phyloP scores from a whole-genome alignment of 2,329 filamentous ascomycete species.

The Coccinonectria pachysandricola region DNA sequence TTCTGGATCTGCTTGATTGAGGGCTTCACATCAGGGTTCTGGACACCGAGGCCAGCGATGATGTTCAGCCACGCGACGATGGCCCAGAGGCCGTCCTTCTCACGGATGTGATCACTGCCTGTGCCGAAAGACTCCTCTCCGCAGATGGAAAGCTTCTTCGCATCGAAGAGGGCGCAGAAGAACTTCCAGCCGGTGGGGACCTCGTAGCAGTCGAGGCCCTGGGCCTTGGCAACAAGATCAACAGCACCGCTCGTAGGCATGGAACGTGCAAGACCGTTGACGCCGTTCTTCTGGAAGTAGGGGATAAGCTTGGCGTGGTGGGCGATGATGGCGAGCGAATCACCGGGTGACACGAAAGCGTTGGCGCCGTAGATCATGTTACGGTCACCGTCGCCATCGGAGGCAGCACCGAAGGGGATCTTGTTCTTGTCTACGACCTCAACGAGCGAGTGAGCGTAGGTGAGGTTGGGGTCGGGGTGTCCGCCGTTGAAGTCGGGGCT shows the following conservation, averaged over 20 bases:
- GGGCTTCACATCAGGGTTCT: constrained; percentile 67
- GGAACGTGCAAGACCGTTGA: constrained; percentile 87
- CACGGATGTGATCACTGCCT: constrained; percentile 95
- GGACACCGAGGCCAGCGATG: constrained; percentile 83
- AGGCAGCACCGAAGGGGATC: constrained; percentile 93
- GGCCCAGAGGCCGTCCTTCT: constrained; percentile 98
- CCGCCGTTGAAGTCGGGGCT: constrained; percentile 93
- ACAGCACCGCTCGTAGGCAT: constrained; percentile 97
- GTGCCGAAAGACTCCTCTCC: constrained; percentile 98
- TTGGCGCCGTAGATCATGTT: constrained; percentile 99
- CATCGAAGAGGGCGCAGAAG: constrained; percentile 93
- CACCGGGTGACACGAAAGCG: constrained; percentile 90
- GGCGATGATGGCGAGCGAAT: constrained; percentile 95
- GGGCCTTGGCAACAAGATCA: constrained; percentile 90
- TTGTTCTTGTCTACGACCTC: constrained; percentile 84
- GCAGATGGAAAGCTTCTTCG: constrained; percentile 94
- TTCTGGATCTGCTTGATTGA: constrained; percentile 95
- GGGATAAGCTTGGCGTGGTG: constrained; percentile 94
- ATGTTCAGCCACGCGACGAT: constrained; percentile 98
- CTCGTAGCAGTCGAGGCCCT: constrained; percentile 86
- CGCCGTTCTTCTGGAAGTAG: constrained; percentile 96
- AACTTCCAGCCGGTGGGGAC: constrained; percentile 99
- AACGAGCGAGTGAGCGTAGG: constrained; percentile 90
- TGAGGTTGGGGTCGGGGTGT: constrained; percentile 95
- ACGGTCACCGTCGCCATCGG: constrained; percentile 92